phyloP scores from a whole-genome alignment of 2,329 filamentous ascomycete species.

The Teratosphaeria epicoccoides region DNA sequence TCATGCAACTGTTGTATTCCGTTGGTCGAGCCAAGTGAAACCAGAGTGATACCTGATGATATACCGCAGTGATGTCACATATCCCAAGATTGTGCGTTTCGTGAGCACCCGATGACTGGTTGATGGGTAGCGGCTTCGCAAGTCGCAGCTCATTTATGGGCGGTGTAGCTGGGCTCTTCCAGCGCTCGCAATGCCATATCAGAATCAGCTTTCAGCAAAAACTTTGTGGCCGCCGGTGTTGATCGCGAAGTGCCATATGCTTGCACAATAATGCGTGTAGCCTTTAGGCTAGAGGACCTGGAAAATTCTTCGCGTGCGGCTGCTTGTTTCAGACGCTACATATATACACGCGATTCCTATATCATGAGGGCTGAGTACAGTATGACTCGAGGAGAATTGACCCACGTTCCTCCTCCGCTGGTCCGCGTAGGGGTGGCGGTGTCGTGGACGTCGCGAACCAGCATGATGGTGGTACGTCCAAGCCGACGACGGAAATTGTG shows the following conservation, averaged over 20 bases:
- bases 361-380: no score
- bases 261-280: no score
- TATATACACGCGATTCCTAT: not conserved
- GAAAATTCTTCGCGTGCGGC: no score
- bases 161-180: not conserved
- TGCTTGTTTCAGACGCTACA: not conserved
- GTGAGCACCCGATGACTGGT: not conserved
- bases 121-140: no score
- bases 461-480: not conserved
- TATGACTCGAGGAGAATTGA: not conserved
- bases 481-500: not conserved
- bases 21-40: not conserved
- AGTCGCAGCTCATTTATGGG: not conserved
- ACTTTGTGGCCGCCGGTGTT: no score
- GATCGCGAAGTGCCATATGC: no score
- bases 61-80: no score
- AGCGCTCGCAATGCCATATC: not conserved
- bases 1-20: not conserved
- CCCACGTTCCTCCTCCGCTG: not conserved
- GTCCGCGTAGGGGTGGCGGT: not conserved
- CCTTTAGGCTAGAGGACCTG: not conserved
- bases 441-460: not conserved
- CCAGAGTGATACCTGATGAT: no score
- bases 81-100: not conserved
- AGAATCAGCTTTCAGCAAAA: no score